A percentile compares a stretch with the other conserved stretches of the same genome.
phyloP scores from a whole-genome alignment of 768 basidiomycete species.

The Candolleomyces aberdarensis region DNA sequence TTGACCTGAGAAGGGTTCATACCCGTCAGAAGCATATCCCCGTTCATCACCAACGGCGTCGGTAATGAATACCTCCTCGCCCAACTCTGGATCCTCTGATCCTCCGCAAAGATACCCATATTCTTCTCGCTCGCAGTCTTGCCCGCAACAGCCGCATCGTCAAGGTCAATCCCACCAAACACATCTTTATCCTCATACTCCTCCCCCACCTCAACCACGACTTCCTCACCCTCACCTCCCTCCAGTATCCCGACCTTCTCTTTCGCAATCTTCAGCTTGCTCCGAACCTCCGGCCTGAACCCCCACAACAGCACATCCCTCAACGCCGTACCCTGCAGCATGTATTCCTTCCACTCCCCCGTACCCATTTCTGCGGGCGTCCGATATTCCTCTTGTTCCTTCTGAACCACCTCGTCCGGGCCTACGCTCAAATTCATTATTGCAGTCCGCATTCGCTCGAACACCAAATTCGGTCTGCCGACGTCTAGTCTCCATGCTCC shows the following conservation, averaged over 20 bases:
- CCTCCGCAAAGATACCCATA: conserved; percentile 59
- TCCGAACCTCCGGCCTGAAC: conserved; percentile 36
- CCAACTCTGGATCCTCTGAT: conserved; percentile 83
- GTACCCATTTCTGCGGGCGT: neutral
- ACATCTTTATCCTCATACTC: neutral
- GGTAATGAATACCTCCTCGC: conserved; percentile 58
- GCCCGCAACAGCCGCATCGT: conserved; percentile 2
- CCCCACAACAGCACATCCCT: conserved; percentile 67
- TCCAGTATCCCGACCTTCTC: conserved; percentile 11
- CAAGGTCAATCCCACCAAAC: neutral
- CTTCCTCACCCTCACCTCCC: conserved; percentile 10
- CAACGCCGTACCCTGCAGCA: conserved; percentile 68
- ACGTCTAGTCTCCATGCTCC: conserved; percentile 70
- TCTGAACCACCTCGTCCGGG: conserved; percentile 35
- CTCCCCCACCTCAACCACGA: neutral
- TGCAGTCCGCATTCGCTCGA: conserved; percentile 67
- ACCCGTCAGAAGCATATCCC: conserved; percentile 65
- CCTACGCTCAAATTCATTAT: conserved; percentile 56
- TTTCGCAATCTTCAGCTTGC: neutral
- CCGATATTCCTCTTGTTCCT: neutral
- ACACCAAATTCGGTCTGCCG: conserved; percentile 62
- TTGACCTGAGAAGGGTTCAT: conserved; percentile 76
- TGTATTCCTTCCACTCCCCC: conserved; percentile 39
- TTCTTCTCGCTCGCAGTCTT: conserved; percentile 12
- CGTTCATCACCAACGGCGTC: conserved; percentile 65